A percentile compares a stretch with the other conserved stretches of the same genome.
phyloP scores from a whole-genome alignment of 345 rosid species.

The Brassica napus region Da-Ae NC_063434.1:25042001-25042500 shows the following conservation, averaged over 20 bases:
- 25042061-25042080: no score
- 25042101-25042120: no score
- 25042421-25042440: background rate
- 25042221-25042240: background rate
- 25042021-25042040: no score
- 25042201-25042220: background rate
- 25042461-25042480: background rate
- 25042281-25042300: background rate
- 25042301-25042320: background rate
- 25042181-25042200: background rate
- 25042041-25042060: no score
- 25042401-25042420: background rate
- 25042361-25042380: background rate
- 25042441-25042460: background rate
- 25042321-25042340: background rate
- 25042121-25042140: no score
- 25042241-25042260: background rate
- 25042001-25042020: no score
- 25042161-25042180: background rate
- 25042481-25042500: background rate
- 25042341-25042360: background rate
- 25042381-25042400: background rate
- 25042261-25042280: no score
- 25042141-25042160: background rate
- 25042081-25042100: no score